Evolutionary conservation across 192 early-diverging fungal genomes (phyloP).

Genomic region (Linnemannia exigua): DNA sequence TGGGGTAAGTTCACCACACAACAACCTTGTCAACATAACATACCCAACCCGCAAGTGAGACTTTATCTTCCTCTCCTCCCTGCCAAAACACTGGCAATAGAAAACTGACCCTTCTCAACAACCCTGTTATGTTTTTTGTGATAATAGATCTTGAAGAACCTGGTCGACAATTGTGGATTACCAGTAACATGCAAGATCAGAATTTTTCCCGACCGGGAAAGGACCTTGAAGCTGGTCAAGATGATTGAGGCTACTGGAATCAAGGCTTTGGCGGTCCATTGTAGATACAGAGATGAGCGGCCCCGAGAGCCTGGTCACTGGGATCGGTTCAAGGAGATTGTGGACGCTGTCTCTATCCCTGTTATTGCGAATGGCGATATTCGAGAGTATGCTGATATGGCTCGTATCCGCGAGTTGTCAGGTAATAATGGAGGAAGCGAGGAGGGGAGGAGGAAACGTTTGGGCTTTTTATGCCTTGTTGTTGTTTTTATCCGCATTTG

Average conservation of each 20-base stretch:
- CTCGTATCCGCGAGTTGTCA: constrained; percentile 69
- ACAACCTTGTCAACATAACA: too few relatives aligned
- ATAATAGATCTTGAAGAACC: constrained; percentile 72
- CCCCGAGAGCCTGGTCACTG: constrained; percentile 88
- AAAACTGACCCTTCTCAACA: too few relatives aligned
- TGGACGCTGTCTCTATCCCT: constrained; percentile 79
- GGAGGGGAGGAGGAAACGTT: too few relatives aligned
- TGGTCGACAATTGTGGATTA: constrained; percentile 80
- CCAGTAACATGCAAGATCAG: constrained; percentile 78
- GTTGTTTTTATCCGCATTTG: background rate
- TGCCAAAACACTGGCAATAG: background rate
- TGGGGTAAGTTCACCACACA: too few relatives aligned
- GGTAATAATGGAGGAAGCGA: constrained; percentile 40
- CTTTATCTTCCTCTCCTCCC: background rate
- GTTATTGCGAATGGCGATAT: constrained; percentile 97
- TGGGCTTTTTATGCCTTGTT: background rate
- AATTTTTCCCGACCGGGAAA: constrained; percentile 78
- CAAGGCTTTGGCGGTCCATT: constrained; percentile 91
- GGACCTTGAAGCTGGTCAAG: constrained; percentile 85
- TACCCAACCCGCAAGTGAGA: too few relatives aligned
- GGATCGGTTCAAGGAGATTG: constrained; percentile 83
- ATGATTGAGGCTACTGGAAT: constrained; percentile 90
- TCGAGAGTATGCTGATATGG: constrained; percentile 73
- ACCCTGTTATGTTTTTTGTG: background rate
- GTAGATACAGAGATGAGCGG: constrained; percentile 82